These are phyloP conservation scores for Neurospora tetraspora DNA, from an alignment of 495 filamentous ascomycete species.

Conservation along the genomic window DNA sequence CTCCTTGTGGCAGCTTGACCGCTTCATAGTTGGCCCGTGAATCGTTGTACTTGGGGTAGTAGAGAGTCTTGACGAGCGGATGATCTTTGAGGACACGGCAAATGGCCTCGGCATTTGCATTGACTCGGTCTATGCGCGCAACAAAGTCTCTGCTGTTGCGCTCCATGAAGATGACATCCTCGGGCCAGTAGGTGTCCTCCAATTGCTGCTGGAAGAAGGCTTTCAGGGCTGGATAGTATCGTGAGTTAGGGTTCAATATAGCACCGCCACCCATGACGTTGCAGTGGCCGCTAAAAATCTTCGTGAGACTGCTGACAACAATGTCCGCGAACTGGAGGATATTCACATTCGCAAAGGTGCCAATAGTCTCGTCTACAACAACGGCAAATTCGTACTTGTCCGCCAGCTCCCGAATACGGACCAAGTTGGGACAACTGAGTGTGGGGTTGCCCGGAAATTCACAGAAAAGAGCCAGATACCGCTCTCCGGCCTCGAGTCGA, in stretches of 20 bases:
- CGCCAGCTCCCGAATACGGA: constrained; percentile 67
- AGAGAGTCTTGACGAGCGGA: constrained; percentile 63
- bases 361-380: constrained; percentile 91
- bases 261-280: constrained; percentile 95
- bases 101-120: constrained; percentile 75
- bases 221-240: constrained; percentile 61
- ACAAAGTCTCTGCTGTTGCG: constrained; percentile 92
- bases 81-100: constrained; percentile 50
- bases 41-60: constrained; percentile 74
- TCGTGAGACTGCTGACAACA: constrained; percentile 88
- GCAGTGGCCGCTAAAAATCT: constrained; percentile 92
- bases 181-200: constrained; percentile 87
- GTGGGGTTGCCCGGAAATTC: constrained; percentile 93
- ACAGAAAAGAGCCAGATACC: constrained; percentile 78
- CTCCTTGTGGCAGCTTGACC: constrained; percentile 63
- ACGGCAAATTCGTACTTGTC: constrained; percentile 82
- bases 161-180: constrained; percentile 90
- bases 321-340: constrained; percentile 83
- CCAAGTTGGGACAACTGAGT: constrained; percentile 72
- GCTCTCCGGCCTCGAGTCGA: constrained; percentile 61
- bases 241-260: constrained; percentile 72
- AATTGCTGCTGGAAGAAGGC: constrained; percentile 49
- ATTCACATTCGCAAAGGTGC: constrained; percentile 92
- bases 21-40: constrained; percentile 65
- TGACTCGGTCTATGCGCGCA: constrained; percentile 72